Evolutionary conservation across 371 early-diverging fungal species (phyloP).

Genomic region (Mucor lusitanicus): DNA sequence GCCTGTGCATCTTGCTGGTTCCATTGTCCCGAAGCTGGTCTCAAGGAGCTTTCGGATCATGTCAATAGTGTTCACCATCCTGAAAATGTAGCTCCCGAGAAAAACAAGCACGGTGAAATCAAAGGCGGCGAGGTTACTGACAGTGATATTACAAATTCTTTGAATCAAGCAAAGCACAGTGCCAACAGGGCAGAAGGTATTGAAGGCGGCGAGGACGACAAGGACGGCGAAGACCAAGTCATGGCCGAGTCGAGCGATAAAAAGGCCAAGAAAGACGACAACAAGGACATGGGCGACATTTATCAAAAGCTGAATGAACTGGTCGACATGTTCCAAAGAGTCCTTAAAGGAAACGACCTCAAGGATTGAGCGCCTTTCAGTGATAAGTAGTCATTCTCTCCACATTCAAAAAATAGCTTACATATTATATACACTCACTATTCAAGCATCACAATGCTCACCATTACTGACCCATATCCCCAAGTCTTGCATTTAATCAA

Average conservation of each 20-base stretch:
- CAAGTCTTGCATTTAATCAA: too few species aligned
- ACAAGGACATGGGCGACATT: neutral
- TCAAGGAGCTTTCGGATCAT: neutral
- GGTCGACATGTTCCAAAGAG: neutral
- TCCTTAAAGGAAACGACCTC: neutral
- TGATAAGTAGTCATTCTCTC: too few species aligned
- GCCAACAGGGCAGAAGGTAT: neutral
- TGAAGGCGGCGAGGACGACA: neutral
- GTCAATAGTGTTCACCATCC: neutral
- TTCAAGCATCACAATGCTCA: too few species aligned
- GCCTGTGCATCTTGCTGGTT: constrained; percentile 19
- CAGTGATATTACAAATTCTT: neutral
- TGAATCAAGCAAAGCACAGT: neutral
- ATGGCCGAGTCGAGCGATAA: neutral
- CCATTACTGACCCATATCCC: too few species aligned
- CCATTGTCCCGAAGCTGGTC: constrained; percentile 10
- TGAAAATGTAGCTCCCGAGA: neutral
- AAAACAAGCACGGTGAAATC: neutral
- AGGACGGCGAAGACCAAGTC: neutral
- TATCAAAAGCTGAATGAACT: neutral
- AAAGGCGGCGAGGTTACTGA: neutral
- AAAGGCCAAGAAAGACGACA: neutral
- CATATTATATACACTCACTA: too few species aligned
- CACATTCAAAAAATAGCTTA: too few species aligned
- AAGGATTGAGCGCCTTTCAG: too few species aligned